phyloP scores from a whole-genome alignment of 2,329 filamentous ascomycete genomes.

The Ophiobolus disseminans region DNA sequence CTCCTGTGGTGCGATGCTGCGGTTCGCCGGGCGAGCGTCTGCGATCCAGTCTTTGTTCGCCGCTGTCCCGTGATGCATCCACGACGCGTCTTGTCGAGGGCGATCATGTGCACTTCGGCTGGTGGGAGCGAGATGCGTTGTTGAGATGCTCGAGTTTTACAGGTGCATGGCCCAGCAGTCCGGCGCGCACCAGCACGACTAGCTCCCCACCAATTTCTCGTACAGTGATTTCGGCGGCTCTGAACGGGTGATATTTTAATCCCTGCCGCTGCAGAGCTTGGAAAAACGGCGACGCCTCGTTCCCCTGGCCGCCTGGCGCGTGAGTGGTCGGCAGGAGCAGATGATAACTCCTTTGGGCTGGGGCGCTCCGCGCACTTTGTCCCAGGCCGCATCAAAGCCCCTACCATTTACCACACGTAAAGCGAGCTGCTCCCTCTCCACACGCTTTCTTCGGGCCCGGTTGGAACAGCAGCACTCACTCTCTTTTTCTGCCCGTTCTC shows the following conservation, averaged over 20 bases:
- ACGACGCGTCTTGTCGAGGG: neutral
- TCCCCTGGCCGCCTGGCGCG: slow-evolving; percentile 7
- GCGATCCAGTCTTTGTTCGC: slow-evolving; percentile 6
- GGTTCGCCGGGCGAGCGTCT: slow-evolving; percentile 6
- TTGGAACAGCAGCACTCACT: neutral
- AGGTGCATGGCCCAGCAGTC: slow-evolving; percentile 13
- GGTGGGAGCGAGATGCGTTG: neutral
- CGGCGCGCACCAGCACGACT: slow-evolving; percentile 17
- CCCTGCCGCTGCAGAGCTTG: no score
- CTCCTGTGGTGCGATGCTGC: slow-evolving; percentile 17
- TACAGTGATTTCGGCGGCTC: slow-evolving; percentile 30
- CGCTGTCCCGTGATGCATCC: neutral
- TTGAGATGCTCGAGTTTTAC: slow-evolving; percentile 6
- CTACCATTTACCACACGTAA: slow-evolving; percentile 16
- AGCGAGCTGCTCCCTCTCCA: slow-evolving; percentile 12
- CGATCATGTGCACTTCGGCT: neutral
- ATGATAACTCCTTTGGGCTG: slow-evolving; percentile 19
- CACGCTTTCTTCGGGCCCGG: slow-evolving; percentile 2
- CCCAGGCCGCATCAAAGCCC: slow-evolving; percentile 6
- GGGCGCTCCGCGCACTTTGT: slow-evolving; percentile 9
- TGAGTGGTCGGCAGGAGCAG: slow-evolving; percentile 17
- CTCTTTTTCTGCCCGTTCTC: neutral
- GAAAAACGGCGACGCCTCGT: slow-evolving; percentile 8
- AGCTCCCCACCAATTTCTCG: slow-evolving; percentile 27
- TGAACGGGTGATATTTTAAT: slow-evolving; percentile 11